Evolutionary conservation across 2,329 filamentous ascomycete genomes (phyloP).

Genomic region (Fusarium sp.): DNA sequence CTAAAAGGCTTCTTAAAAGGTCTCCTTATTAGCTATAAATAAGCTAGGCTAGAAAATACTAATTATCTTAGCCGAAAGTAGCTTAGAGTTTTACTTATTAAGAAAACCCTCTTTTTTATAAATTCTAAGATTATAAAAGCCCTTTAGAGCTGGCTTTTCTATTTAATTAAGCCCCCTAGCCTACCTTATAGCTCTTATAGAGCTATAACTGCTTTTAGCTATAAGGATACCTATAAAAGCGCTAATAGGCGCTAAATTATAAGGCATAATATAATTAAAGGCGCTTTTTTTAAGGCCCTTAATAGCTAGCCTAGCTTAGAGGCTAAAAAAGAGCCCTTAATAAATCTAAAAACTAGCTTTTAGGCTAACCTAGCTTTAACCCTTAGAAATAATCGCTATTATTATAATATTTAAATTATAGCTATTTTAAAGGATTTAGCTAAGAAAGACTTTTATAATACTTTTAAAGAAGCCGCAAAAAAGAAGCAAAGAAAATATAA

Average conservation of each 20-base stretch:
- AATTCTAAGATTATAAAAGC: not conserved
- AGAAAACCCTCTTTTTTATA: conserved; percentile 4
- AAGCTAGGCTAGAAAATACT: not conserved
- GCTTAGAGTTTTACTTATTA: not conserved
- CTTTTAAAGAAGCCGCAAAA: not conserved
- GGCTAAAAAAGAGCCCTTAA: not conserved
- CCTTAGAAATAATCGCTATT: not conserved
- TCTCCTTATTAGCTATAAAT: not conserved
- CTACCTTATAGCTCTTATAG: not conserved
- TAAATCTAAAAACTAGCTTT: not conserved
- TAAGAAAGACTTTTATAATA: not conserved
- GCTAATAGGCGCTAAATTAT: not conserved
- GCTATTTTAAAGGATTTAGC: not conserved
- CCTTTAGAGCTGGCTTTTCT: not conserved
- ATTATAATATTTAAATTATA: conserved; percentile 3
- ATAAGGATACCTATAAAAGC: not conserved
- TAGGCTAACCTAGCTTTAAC: not conserved
- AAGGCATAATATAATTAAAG: not conserved
- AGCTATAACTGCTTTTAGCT: not conserved
- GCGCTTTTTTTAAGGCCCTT: not conserved
- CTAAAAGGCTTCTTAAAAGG: not conserved
- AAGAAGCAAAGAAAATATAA: conserved; percentile 4
- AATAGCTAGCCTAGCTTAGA: not conserved
- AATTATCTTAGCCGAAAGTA: not conserved
- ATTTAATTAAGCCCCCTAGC: not conserved